These are phyloP conservation scores for Ceratocystis lukuohia DNA, from an alignment of 2,329 filamentous ascomycete species.

Conservation along the genomic window DNA sequence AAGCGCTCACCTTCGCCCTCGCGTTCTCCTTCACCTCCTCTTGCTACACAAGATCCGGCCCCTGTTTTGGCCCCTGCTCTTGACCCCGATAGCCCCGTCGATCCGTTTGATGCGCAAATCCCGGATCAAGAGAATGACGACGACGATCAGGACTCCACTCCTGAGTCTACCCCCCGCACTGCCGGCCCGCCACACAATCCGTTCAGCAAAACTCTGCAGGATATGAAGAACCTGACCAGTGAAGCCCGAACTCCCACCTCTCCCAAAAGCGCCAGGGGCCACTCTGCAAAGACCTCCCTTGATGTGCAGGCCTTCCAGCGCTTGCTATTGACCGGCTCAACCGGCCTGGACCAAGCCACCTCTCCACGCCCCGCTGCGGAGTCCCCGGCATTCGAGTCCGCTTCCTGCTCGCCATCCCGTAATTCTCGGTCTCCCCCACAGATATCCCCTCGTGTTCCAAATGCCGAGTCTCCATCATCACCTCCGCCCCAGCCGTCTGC, in stretches of 20 bases:
- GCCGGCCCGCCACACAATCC: conserved; percentile 28
- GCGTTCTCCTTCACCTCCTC: not conserved
- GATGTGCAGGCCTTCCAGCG: conserved; percentile 70
- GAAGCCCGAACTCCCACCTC: conserved; percentile 8
- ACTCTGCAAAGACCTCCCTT: conserved; percentile 15
- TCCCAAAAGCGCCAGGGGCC: not conserved
- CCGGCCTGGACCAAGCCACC: conserved; percentile 27
- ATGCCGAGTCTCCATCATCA: not conserved
- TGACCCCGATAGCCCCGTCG: not conserved
- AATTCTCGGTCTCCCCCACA: not conserved
- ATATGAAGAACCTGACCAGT: conserved; percentile 29
- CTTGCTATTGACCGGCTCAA: conserved; percentile 59
- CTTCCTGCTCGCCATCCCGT: not conserved
- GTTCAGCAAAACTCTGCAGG: conserved; percentile 43
- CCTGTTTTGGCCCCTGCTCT: not conserved
- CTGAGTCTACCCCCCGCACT: not conserved
- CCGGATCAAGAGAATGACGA: not conserved
- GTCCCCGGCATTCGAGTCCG: not conserved
- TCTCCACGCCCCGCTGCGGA: not conserved
- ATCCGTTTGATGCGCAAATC: not conserved
- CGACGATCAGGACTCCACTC: not conserved
- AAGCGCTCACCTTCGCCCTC: not conserved
- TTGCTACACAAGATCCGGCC: not conserved
- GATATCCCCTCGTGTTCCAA: not conserved
- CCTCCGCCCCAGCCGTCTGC: not conserved